Conservation (phyloP, 768 basidiomycete genomes). For the Kwoniella botswanensis region DNA sequence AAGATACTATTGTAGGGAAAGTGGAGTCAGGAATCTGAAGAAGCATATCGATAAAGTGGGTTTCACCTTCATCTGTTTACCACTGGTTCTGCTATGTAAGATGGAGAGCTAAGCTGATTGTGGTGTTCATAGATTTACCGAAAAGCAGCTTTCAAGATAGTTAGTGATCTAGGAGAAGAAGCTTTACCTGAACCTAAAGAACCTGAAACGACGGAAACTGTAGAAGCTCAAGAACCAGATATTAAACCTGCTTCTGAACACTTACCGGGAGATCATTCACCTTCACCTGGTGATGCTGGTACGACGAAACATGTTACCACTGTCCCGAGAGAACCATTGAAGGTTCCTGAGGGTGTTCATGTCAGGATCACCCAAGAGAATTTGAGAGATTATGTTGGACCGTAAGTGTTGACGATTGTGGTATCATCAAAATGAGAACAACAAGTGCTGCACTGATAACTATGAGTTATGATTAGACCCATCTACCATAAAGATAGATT, state of each 20-base stretch:
- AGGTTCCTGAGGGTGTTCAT: constrained; percentile 76
- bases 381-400: constrained; percentile 94
- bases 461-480: constrained; percentile 57
- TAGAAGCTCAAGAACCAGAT: constrained; percentile 66
- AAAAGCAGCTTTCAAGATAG: constrained; percentile 90
- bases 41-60: constrained; percentile 96
- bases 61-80: neutral
- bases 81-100: neutral
- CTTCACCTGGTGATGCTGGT: constrained; percentile 40
- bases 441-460: neutral
- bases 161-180: constrained; percentile 86
- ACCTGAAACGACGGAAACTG: constrained; percentile 61
- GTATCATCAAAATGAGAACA: neutral
- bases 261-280: constrained; percentile 47
- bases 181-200: constrained; percentile 69
- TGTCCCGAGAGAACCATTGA: constrained; percentile 75
- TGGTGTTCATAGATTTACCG: constrained; percentile 76
- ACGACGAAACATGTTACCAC: constrained; percentile 70
- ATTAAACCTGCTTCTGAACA: constrained; percentile 57
- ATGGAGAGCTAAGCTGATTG: neutral
- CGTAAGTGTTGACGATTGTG: constrained; percentile 53
- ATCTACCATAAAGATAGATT: constrained; percentile 94
- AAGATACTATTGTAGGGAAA: constrained; percentile 96
- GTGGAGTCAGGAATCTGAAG: constrained; percentile 94
- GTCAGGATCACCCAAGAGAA: constrained; percentile 83